Conservation (phyloP, 2,329 filamentous ascomycete genomes). For the Botrytis fabae region DNA sequence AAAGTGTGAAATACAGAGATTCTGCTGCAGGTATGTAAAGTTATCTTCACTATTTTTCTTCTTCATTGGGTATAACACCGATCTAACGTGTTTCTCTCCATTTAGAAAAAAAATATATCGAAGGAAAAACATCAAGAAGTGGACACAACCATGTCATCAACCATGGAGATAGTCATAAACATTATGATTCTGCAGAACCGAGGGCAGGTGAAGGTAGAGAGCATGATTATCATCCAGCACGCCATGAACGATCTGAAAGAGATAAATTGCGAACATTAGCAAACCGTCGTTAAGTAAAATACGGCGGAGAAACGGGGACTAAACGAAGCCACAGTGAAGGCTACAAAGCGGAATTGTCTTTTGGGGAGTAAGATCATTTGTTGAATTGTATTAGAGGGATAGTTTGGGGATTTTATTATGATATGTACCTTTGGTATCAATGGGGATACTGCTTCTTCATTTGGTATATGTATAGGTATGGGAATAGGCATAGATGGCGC, state of each 20-base stretch:
- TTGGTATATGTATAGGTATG: background rate
- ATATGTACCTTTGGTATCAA: background rate
- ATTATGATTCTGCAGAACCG: slow-evolving; percentile 17
- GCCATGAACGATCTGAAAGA: background rate
- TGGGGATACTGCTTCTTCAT: background rate
- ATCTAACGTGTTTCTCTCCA: background rate
- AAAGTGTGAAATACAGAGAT: slow-evolving; percentile 17
- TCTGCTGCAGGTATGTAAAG: background rate
- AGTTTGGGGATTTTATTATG: background rate
- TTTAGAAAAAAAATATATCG: slow-evolving; percentile 10
- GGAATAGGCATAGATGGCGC: background rate
- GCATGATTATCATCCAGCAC: background rate
- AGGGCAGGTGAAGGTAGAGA: slow-evolving; percentile 13
- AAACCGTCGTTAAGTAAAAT: background rate
- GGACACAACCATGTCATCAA: slow-evolving; percentile 2
- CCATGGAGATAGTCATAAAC: background rate
- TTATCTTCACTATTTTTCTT: background rate
- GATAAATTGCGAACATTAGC: background rate
- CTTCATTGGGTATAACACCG: background rate
- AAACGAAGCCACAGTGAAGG: background rate
- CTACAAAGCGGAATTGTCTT: background rate
- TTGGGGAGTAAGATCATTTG: background rate
- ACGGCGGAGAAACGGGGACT: background rate
- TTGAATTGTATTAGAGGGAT: background rate
- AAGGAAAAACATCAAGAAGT: background rate